These are phyloP conservation scores for Anisodus acutangulus DNA, from an alignment of 257 asterid genomes.

Conservation along the genomic window DNA sequence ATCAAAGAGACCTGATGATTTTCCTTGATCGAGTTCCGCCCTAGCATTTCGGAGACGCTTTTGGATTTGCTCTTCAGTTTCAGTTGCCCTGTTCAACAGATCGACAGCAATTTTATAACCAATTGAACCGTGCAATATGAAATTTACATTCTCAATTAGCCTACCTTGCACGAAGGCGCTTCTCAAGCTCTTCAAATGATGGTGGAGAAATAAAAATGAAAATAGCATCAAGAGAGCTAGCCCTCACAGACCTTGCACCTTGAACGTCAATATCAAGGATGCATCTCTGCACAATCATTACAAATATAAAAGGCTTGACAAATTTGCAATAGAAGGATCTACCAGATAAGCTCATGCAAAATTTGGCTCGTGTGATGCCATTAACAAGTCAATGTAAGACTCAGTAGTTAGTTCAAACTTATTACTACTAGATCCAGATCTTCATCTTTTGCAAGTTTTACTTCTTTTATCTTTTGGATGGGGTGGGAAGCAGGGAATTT, in stretches of 20 bases:
- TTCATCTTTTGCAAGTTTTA: background rate
- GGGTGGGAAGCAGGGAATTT: background rate
- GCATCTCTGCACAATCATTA: conserved; percentile 79
- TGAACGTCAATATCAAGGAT: conserved; percentile 99
- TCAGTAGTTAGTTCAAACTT: background rate
- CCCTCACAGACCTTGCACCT: conserved; percentile 97
- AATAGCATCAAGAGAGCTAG: conserved; percentile 89
- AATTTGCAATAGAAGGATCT: conserved; percentile 39
- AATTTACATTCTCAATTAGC: conserved; percentile 40
- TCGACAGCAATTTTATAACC: conserved; percentile 28
- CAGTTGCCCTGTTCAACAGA: conserved; percentile 69
- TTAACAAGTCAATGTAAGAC: background rate
- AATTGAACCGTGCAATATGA: conserved; percentile 2
- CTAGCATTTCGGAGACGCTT: conserved; percentile 79
- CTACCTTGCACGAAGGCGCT: conserved; percentile 98
- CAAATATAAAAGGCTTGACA: conserved; percentile 36
- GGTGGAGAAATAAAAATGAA: conserved; percentile 94
- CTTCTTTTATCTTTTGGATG: background rate
- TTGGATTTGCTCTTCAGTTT: conserved; percentile 89
- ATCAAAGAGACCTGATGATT: conserved; percentile 77
- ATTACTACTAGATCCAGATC: background rate
- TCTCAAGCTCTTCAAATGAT: conserved; percentile 91
- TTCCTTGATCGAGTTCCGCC: conserved; percentile 76
- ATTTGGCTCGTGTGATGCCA: conserved; percentile 14
- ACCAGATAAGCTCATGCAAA: conserved; percentile 28